Evolutionary conservation across 2,329 filamentous ascomycete genomes (phyloP), one percentile per base, ranked within the genome.

Genomic region (Tolypocladium amazonense): DNA sequence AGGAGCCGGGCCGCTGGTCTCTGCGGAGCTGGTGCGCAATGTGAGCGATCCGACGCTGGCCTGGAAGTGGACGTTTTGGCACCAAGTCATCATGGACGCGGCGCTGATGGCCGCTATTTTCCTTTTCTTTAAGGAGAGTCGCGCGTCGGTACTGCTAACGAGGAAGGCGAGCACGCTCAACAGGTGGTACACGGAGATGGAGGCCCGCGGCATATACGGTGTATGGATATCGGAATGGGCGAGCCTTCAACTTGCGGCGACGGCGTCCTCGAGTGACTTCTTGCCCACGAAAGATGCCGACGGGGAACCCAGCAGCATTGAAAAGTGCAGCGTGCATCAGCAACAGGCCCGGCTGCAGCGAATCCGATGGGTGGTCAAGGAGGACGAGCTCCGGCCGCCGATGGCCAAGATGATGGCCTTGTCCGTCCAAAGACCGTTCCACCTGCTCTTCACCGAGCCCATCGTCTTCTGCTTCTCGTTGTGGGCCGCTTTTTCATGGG

Each of bases 401-500:
- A 71, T 96, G 14, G 66, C 69, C 23, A 83, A 81, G 60, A 89
- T 92, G 83, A 86, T 96, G 58, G 77, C 79, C 7, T 84, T 90
- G 15, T 94, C 90, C 0, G 73, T 93, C 8, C 86, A 84, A 63
- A 83, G 92, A 0, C 92, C 92, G 0, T 95, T 96, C 71, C 84
- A 87, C 67, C 80, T 92, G 1, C 82, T 92, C 20, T 75, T 87
- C 64, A 92, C 88, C 0, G 89, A 92, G 65, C 87, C 88, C 0
- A 86, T 91, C 12, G 88, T 92, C 18, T 91, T 92, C 73, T 91
- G 84, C 76, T 97, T 97, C 76, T 91, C 88, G 0, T 78, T 96
- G 0, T 97, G 92, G 92, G 88, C 92, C 0, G 82, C 90, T 0
- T 97, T 97, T 71, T 87, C 87, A 25, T 97, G 92, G 92, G 91